Percentiles rank a stretch among this genome's conserved stretches.
These are phyloP conservation scores for Penicillium sp. DNA, from an alignment of 2,329 filamentous ascomycete genomes.

Conservation along the genomic window DNA sequence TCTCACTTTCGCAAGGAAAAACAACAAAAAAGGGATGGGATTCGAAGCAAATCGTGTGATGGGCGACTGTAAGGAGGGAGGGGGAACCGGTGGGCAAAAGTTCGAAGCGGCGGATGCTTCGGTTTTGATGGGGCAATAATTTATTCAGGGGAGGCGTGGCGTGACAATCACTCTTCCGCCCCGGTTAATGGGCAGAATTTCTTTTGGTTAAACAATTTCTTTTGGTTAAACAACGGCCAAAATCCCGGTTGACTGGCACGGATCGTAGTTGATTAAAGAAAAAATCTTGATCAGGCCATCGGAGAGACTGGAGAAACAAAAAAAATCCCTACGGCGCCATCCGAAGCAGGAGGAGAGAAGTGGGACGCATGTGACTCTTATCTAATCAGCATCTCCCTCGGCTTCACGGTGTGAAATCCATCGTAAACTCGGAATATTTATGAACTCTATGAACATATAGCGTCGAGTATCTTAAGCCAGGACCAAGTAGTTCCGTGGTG, in stretches of 20 bases:
- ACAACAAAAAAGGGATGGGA: not conserved
- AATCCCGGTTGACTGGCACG: not conserved
- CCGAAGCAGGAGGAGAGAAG: not conserved
- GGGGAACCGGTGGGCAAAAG: not conserved
- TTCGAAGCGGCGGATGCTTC: slow-evolving; percentile 2
- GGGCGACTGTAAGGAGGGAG: not conserved
- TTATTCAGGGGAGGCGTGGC: slow-evolving; percentile 23
- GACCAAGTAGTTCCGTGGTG: too few species aligned
- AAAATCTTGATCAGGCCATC: not conserved
- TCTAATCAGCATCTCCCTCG: not conserved
- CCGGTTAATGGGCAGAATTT: slow-evolving; percentile 11
- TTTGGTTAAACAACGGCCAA: not conserved
- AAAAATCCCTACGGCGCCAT: not conserved
- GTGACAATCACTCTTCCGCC: slow-evolving; percentile 21
- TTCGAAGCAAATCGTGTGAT: not conserved
- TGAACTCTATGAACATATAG: too few species aligned
- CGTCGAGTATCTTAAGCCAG: too few species aligned
- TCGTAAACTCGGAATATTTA: too few species aligned
- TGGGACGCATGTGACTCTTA: not conserved
- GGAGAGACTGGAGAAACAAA: not conserved
- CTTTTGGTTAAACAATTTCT: not conserved
- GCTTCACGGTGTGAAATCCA: not conserved
- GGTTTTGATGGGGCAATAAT: slow-evolving; percentile 5
- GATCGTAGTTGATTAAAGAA: not conserved
- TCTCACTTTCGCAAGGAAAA: not conserved